Evolutionary conservation across 2,329 filamentous ascomycete species (phyloP).

Genomic region (Calonectria ilicicola): DNA sequence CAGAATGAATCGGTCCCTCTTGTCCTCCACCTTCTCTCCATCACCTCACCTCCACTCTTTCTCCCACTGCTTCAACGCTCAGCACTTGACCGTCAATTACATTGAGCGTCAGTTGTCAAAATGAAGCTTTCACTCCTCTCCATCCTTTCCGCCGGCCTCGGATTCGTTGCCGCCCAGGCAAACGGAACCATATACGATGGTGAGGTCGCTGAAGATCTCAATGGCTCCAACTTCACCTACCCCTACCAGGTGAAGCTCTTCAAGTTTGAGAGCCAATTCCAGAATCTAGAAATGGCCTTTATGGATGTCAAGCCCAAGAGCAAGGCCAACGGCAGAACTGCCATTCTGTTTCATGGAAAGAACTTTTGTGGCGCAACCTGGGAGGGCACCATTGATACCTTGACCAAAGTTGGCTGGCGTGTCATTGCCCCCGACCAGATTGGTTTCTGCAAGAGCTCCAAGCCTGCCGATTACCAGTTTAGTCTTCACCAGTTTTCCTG

Average conservation of each 20-base stretch:
- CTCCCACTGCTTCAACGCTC: not conserved
- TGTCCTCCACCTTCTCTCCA: not conserved
- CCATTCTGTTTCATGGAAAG: conserved; percentile 65
- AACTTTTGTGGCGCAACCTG: conserved; percentile 69
- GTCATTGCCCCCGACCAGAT: conserved; percentile 67
- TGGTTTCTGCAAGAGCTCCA: conserved; percentile 69
- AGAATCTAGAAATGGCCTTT: conserved; percentile 66
- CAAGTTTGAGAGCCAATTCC: conserved; percentile 59
- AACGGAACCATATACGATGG: conserved; percentile 49
- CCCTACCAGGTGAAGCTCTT: conserved; percentile 63
- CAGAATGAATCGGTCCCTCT: not conserved
- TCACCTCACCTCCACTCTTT: not conserved
- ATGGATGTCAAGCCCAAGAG: conserved; percentile 61
- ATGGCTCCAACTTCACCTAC: conserved; percentile 65
- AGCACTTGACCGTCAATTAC: not conserved
- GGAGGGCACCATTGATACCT: conserved; percentile 57
- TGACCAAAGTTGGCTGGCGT: conserved; percentile 59
- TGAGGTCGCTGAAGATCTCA: conserved; percentile 55
- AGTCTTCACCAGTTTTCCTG: conserved; percentile 62
- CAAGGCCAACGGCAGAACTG: conserved; percentile 53
- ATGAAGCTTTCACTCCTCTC: conserved; percentile 43
- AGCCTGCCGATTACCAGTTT: conserved; percentile 64
- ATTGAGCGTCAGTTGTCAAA: not conserved
- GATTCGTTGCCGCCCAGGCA: conserved; percentile 40
- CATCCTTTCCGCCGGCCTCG: conserved; percentile 32